phyloP scores from a whole-genome alignment of 805 yeast genomes.

The Wickerhamomyces bovis region DNA sequence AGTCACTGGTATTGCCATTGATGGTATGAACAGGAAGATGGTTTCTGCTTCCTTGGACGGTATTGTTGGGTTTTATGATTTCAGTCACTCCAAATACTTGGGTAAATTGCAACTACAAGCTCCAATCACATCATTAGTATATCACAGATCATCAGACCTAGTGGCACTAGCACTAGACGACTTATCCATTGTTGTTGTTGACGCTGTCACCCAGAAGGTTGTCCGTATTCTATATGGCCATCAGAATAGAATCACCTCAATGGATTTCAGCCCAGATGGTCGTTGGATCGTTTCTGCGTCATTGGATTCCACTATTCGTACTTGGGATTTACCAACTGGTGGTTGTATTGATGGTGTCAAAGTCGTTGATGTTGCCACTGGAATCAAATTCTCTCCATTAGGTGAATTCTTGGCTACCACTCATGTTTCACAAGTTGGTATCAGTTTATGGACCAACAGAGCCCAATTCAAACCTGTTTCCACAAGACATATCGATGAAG shows the following conservation, averaged over 20 bases:
- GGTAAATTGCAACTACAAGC: constrained; percentile 65
- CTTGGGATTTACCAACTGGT: constrained; percentile 98
- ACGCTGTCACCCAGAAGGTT: constrained; percentile 70
- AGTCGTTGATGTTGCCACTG: constrained; percentile 74
- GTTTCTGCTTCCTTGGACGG: constrained; percentile 90
- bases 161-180: constrained; percentile 85
- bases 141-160: constrained; percentile 78
- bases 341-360: constrained; percentile 90
- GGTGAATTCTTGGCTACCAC: constrained; percentile 91
- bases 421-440: constrained; percentile 86
- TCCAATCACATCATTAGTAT: constrained; percentile 71
- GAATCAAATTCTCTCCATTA: constrained; percentile 72
- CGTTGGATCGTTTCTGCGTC: constrained; percentile 87
- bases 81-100: constrained; percentile 59
- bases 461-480: constrained; percentile 78
- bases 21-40: constrained; percentile 85
- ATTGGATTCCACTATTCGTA: constrained; percentile 81
- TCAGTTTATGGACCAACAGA: constrained; percentile 86
- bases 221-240: constrained; percentile 91
- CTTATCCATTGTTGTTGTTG: constrained; percentile 76
- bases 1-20: constrained; percentile 84
- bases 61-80: constrained; percentile 78
- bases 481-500: constrained; percentile 69
- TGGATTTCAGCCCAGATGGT: constrained; percentile 93
- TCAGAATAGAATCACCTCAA: constrained; percentile 74